A percentile compares a stretch with the other conserved stretches of the same genome.
phyloP scores from a whole-genome alignment of 2,329 filamentous ascomycete species.

The Parastagonospora nodorum region DNA sequence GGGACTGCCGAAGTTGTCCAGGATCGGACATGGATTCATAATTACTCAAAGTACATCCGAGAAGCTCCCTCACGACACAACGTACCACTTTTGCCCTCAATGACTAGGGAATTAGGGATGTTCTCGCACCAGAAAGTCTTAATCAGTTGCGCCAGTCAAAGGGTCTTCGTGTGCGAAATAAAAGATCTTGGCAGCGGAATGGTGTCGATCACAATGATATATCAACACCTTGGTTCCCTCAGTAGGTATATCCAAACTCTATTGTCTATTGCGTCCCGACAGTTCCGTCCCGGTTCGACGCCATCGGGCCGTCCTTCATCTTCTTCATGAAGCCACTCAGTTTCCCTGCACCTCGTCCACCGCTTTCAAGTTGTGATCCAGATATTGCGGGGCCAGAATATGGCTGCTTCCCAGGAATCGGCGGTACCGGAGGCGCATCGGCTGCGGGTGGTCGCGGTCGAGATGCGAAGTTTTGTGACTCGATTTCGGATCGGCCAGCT shows the following conservation, averaged over 20 bases:
- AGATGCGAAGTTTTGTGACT: conserved; percentile 24
- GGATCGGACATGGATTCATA: too few species aligned
- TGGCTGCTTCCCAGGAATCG: conserved; percentile 17
- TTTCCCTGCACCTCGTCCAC: conserved; percentile 26
- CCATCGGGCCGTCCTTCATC: conserved; percentile 36
- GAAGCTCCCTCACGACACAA: background rate
- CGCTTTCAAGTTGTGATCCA: conserved; percentile 29
- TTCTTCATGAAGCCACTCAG: conserved; percentile 42
- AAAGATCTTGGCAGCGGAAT: background rate
- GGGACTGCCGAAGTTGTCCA: too few species aligned
- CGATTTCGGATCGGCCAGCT: conserved; percentile 38
- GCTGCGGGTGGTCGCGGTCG: conserved; percentile 8
- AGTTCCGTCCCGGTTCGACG: conserved; percentile 12
- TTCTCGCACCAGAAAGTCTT: background rate
- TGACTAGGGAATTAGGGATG: too few species aligned
- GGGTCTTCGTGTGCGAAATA: too few species aligned
- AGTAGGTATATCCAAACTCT: background rate
- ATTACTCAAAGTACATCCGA: background rate
- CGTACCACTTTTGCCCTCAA: background rate
- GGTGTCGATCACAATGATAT: background rate
- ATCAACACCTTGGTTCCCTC: background rate
- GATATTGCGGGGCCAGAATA: conserved; percentile 27
- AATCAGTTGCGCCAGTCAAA: background rate
- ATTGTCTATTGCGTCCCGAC: conserved; percentile 2
- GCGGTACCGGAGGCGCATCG: conserved; percentile 16